phyloP scores from a whole-genome alignment of 2,329 filamentous ascomycete species.

The Onygenales sp. region DNA sequence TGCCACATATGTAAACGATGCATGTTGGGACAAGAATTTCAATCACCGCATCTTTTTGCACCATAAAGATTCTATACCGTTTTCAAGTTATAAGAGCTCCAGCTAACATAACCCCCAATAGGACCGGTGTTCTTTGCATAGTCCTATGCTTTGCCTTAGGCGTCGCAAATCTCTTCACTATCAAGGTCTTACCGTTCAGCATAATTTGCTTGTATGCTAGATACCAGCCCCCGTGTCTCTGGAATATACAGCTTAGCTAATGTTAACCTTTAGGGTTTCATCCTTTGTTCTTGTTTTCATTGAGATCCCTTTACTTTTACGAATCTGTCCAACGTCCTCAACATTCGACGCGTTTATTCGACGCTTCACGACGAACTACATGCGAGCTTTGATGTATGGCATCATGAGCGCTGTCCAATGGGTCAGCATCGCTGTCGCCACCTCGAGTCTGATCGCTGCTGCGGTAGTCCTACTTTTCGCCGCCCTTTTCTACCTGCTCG shows the following conservation, averaged over 20 bases:
- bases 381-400: conserved; percentile 80
- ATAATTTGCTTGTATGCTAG: conserved; percentile 46
- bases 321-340: conserved; percentile 91
- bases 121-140: conserved; percentile 50
- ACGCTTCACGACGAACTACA: conserved; percentile 90
- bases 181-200: conserved; percentile 53
- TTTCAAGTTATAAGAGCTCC: not conserved
- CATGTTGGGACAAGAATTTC: too few relatives aligned
- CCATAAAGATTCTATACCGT: too few relatives aligned
- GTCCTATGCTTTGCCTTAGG: conserved; percentile 58
- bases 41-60: too few relatives aligned
- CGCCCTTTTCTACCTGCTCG: conserved; percentile 60
- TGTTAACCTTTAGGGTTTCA: conserved; percentile 52
- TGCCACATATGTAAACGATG: too few relatives aligned
- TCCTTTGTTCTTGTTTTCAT: conserved; percentile 71
- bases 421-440: conserved; percentile 58
- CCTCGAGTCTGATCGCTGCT: conserved; percentile 73
- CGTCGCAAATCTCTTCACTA: conserved; percentile 59
- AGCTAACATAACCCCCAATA: conserved; percentile 9
- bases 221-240: conserved; percentile 6
- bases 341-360: conserved; percentile 85
- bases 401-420: conserved; percentile 77
- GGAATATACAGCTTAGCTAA: conserved; percentile 16
- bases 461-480: conserved; percentile 73
- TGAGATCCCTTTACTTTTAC: conserved; percentile 86